A percentile compares a stretch with the other conserved stretches of the same genome.
These are phyloP conservation scores for Ensete ventricosum DNA, from an alignment of 176 grass and related monocot genomes.

Conservation along the genomic window DNA sequence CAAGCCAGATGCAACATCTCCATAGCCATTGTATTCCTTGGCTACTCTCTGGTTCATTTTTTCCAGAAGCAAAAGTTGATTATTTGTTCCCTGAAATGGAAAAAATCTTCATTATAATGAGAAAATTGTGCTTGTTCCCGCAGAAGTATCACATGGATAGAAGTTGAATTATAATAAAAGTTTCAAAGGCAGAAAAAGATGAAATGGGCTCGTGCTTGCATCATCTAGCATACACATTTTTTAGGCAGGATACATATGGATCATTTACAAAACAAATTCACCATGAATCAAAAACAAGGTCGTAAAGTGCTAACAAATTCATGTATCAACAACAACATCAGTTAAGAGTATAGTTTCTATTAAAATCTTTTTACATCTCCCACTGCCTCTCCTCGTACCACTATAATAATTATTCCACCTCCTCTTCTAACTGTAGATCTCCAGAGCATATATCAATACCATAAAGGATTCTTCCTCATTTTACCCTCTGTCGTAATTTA, in stretches of 20 bases:
- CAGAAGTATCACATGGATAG: neutral
- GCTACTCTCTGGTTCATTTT: constrained; percentile 68
- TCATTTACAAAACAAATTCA: neutral
- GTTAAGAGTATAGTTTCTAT: too few relatives aligned
- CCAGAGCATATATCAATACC: too few relatives aligned
- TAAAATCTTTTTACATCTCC: too few relatives aligned
- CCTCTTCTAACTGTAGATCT: too few relatives aligned
- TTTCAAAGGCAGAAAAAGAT: neutral
- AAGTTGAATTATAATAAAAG: neutral
- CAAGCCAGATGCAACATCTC: constrained; percentile 72
- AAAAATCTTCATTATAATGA: neutral
- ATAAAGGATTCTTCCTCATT: too few relatives aligned
- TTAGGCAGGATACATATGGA: neutral
- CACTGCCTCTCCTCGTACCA: too few relatives aligned
- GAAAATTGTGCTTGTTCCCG: neutral
- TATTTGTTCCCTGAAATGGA: constrained; percentile 66
- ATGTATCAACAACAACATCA: too few relatives aligned
- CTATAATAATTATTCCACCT: too few relatives aligned
- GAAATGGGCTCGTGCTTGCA: neutral
- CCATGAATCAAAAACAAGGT: neutral
- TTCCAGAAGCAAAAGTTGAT: constrained; percentile 57
- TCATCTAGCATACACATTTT: neutral
- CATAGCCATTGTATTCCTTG: constrained; percentile 59
- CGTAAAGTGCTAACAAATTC: too few relatives aligned
- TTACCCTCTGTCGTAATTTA: too few relatives aligned